These are phyloP conservation scores for Podaxis pistillaris DNA, from an alignment of 768 basidiomycete genomes.

Conservation along the genomic window DNA sequence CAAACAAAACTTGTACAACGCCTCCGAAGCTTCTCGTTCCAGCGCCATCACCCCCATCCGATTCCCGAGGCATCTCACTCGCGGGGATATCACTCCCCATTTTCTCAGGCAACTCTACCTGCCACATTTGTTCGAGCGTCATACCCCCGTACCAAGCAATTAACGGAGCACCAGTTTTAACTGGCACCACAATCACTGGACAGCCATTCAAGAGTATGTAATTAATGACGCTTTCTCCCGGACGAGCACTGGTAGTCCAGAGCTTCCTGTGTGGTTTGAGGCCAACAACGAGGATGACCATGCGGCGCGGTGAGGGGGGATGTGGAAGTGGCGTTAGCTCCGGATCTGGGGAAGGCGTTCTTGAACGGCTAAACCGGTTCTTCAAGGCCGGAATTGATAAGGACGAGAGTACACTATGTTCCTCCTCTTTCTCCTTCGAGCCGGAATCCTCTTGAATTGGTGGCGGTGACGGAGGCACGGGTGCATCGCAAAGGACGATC, in stretches of 20 bases:
- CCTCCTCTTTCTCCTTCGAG: constrained; percentile 14
- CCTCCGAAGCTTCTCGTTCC: constrained; percentile 37
- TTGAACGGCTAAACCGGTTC: constrained; percentile 44
- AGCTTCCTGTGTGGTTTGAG: constrained; percentile 59
- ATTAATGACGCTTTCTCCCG: constrained; percentile 60
- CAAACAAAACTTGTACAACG: constrained; percentile 52
- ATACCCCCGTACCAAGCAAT: constrained; percentile 61
- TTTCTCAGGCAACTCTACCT: constrained; percentile 42
- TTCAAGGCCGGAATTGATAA: constrained; percentile 38
- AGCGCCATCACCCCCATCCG: constrained; percentile 18
- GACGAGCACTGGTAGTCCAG: constrained; percentile 59
- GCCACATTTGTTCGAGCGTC: constrained; percentile 58
- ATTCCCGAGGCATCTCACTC: not conserved
- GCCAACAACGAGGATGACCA: constrained; percentile 55
- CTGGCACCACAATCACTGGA: constrained; percentile 58
- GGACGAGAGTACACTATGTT: constrained; percentile 19
- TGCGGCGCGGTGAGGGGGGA: constrained; percentile 48
- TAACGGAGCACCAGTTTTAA: constrained; percentile 58
- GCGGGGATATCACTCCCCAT: constrained; percentile 19
- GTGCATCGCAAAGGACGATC: constrained; percentile 42
- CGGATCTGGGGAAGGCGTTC: constrained; percentile 52
- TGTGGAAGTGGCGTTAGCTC: constrained; percentile 37
- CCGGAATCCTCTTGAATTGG: constrained; percentile 18
- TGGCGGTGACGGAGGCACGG: constrained; percentile 22
- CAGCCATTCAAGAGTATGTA: constrained; percentile 63